Conservation (phyloP, 495 filamentous ascomycete genomes). For the Extremus antarcticus region DNA sequence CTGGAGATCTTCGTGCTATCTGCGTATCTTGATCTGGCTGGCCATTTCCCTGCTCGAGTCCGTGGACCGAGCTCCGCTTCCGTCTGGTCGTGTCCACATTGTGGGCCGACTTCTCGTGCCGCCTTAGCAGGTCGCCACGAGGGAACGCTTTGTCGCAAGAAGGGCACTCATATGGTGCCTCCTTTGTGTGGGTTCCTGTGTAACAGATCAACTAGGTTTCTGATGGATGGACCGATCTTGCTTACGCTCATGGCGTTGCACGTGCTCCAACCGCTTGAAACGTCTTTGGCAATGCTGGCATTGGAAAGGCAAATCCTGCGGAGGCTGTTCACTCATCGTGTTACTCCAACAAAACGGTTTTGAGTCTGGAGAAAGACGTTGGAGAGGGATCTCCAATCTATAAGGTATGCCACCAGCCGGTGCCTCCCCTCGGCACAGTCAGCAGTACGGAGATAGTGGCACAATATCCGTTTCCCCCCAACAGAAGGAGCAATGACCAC, state of each 20-base stretch:
- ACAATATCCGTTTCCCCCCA: too few species aligned
- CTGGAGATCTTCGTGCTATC: background rate
- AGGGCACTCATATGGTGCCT: constrained; percentile 47
- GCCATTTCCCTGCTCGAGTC: background rate
- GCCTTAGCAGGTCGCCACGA: constrained; percentile 39
- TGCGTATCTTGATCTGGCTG: background rate
- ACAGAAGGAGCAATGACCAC: too few species aligned
- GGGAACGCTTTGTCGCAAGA: constrained; percentile 49
- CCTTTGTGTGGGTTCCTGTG: constrained; percentile 52
- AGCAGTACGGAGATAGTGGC: too few species aligned
- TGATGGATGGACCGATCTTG: too few species aligned
- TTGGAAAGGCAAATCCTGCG: constrained; percentile 6
- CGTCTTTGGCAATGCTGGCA: constrained; percentile 24
- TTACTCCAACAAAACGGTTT: background rate
- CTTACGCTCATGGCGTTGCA: constrained; percentile 50
- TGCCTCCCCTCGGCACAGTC: too few species aligned
- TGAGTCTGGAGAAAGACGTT: background rate
- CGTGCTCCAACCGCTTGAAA: constrained; percentile 50
- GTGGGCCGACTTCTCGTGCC: constrained; percentile 33
- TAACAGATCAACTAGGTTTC: too few species aligned
- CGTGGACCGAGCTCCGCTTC: background rate
- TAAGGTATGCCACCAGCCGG: too few species aligned
- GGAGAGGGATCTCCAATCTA: background rate
- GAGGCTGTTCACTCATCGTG: background rate
- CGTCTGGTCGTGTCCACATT: background rate